A percentile compares a stretch with the other conserved stretches of the same genome.
phyloP scores from a whole-genome alignment of 306 rosid genomes.

The Macrotyloma uniflorum region DNA sequence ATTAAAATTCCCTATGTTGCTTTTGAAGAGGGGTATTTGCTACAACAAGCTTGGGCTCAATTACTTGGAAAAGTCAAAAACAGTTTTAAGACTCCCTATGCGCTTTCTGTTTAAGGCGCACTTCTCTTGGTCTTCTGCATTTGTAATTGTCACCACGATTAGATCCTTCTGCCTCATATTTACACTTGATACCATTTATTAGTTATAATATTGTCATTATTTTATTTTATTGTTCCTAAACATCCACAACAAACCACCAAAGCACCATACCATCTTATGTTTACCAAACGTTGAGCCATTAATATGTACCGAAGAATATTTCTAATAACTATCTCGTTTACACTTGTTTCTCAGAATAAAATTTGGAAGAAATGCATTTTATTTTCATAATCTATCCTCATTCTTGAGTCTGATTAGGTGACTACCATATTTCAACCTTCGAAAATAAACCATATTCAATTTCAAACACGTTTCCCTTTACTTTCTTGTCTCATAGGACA shows the following conservation, averaged over 20 bases:
- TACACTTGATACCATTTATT: slow-evolving; percentile 9
- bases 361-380: not conserved
- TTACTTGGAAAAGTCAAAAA: slow-evolving; percentile 28
- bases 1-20: not conserved
- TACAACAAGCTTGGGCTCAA: slow-evolving; percentile 19
- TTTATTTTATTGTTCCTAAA: not conserved
- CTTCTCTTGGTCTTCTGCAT: slow-evolving; percentile 17
- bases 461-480: not conserved
- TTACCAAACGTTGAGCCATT: slow-evolving; percentile 1
- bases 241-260: not conserved
- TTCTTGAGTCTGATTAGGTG: not conserved
- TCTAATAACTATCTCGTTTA: slow-evolving; percentile 9
- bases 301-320: not conserved
- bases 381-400: slow-evolving; percentile 1
- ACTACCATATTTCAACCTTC: slow-evolving; percentile 17
- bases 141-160: not conserved
- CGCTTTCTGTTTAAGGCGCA: slow-evolving; percentile 33
- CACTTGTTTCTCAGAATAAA: slow-evolving; percentile 1
- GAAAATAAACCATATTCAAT: slow-evolving; percentile 3
- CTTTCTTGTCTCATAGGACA: not conserved
- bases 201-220: not conserved
- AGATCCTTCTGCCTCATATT: slow-evolving; percentile 20
- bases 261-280: not conserved
- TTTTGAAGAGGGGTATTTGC: slow-evolving; percentile 16
- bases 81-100: not conserved